Evolutionary conservation across 108 stramenopile genomes (phyloP), one percentile per base, ranked within the genome.

Genomic region (Poteriospumella lacustris): DNA sequence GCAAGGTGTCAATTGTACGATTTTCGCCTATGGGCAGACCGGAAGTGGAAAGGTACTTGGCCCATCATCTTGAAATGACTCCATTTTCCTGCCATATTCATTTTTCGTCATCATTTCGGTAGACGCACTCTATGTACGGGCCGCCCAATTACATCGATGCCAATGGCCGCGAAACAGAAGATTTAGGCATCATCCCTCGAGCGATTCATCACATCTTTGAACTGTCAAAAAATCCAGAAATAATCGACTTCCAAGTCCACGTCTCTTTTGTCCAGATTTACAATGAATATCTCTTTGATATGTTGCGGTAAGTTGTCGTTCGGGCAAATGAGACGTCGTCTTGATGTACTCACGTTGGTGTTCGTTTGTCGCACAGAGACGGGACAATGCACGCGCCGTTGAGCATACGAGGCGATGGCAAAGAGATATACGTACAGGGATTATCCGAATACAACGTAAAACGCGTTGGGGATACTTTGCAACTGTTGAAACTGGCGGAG

Each of bases 181-280:
- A 89, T 58, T 91, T 40, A 39, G 85, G 85, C 60, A 43, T 86
- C 43, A 86, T 86, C 26, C 85, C 85, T 34, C 76, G 83, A 58
- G 81, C 85, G 2, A 59, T 84, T 24, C 76, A 58, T 33, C 29
- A 72, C 3, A n/a, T 86, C 0, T 83, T 86, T 36, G 41, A 43
- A 2, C 36, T 39, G 3, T 76, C 29, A 31, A 33, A 5, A 64
- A 26, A 42, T 26, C 36, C 44, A 58, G 34, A 33, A 3, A 2
- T 26, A 62, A 58, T 78, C 40, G 78, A 89, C 15, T 76, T 83
- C 33, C 64, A 68, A 0, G 89, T 95, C 40, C 87, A 75, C n/a
- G 89, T 88, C 68, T 89, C 88, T 31, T 94, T 90, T 76, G 87
- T 95, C 47, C 93, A 96, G 79, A 93, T 97, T 72, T 94, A 97